phyloP scores from a whole-genome alignment of 2,329 filamentous ascomycete genomes.

The Venturia pyrina region DNA sequence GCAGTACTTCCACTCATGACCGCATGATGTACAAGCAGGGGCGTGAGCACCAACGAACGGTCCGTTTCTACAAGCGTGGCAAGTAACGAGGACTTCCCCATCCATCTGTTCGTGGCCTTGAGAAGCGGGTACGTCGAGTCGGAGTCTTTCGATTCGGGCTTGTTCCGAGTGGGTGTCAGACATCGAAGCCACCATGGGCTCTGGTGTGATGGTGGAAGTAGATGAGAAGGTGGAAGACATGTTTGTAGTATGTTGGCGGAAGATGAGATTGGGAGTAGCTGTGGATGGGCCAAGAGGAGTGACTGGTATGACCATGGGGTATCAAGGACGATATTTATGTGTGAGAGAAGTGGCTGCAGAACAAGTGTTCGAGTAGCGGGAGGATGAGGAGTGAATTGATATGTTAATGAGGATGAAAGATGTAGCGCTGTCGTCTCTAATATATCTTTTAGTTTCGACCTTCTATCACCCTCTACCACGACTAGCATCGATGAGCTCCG shows the following conservation, averaged over 20 bases:
- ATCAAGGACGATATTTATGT: no score
- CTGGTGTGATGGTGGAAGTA: neutral
- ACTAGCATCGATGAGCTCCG: neutral
- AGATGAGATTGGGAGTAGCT: no score
- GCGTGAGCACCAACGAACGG: neutral
- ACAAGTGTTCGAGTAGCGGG: no score
- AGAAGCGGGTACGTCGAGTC: neutral
- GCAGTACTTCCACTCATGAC: neutral
- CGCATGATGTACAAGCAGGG: neutral
- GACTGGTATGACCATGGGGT: no score
- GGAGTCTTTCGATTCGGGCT: neutral
- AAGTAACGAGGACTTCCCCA: neutral
- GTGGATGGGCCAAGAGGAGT: no score
- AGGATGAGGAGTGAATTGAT: no score
- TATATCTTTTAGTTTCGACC: neutral
- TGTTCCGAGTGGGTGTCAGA: neutral
- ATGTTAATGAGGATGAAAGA: neutral
- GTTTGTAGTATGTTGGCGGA: no score
- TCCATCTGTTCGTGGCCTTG: neutral
- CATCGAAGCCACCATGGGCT: neutral
- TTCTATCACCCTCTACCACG: neutral
- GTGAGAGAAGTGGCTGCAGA: no score
- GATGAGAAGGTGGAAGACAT: neutral
- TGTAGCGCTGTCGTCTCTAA: neutral
- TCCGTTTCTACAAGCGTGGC: neutral